Evolutionary conservation across 2,329 filamentous ascomycete genomes (phyloP).

Genomic region (Verticillium nubilum): DNA sequence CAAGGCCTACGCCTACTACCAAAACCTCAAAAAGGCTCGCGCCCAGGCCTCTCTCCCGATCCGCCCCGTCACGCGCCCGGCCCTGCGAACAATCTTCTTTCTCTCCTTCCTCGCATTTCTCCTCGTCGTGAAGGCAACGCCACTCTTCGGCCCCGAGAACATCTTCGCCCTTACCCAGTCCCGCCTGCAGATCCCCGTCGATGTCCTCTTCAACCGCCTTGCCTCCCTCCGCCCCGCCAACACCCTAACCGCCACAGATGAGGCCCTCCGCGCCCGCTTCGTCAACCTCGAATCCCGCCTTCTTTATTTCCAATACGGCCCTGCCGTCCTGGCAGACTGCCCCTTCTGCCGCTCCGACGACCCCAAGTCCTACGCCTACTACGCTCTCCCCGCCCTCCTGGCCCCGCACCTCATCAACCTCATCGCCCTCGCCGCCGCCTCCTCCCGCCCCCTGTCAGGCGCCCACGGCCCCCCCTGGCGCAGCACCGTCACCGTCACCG

Average conservation of each 20-base stretch:
- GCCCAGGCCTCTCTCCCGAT: conserved; percentile 39
- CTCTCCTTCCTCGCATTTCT: conserved; percentile 48
- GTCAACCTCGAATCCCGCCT: conserved; percentile 66
- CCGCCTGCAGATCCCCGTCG: conserved; percentile 77
- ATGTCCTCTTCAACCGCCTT: conserved; percentile 78
- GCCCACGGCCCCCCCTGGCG: conserved; percentile 64
- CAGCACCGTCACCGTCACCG: conserved; percentile 59
- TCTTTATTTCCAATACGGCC: conserved; percentile 80
- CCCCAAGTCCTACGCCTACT: conserved; percentile 68
- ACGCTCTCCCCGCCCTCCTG: conserved; percentile 68
- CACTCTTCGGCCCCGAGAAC: conserved; percentile 69
- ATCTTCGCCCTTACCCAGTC: conserved; percentile 74
- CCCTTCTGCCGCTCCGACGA: conserved; percentile 77
- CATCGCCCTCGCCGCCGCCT: conserved; percentile 64
- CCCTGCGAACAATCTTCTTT: conserved; percentile 53
- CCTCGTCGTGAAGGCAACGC: conserved; percentile 55
- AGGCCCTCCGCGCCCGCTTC: conserved; percentile 62
- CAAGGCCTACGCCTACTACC: conserved; percentile 60
- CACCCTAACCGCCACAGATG: conserved; percentile 53
- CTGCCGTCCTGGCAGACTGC: conserved; percentile 66
- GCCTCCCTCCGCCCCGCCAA: conserved; percentile 42
- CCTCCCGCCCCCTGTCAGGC: conserved; percentile 62
- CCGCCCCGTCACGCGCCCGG: conserved; percentile 47
- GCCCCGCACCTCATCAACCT: conserved; percentile 79
- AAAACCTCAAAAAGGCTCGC: conserved; percentile 41